Evolutionary conservation across 2,329 filamentous ascomycete genomes (phyloP).

Genomic region (Exutisphaerella laricina): DNA sequence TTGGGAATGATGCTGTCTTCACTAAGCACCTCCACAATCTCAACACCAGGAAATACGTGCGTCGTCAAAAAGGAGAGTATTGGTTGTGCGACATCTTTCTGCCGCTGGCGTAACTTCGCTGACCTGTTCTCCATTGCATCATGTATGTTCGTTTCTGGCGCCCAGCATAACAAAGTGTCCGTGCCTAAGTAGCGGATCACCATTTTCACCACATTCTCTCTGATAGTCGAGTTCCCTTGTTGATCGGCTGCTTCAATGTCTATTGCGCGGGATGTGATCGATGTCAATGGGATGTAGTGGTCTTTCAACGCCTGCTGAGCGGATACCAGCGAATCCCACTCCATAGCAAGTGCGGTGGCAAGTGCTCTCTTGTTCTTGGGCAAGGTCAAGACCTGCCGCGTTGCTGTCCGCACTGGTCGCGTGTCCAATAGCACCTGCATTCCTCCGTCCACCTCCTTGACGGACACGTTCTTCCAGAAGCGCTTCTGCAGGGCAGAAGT

Average conservation of each 20-base stretch:
- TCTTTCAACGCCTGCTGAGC: conserved; percentile 78
- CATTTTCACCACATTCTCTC: conserved; percentile 59
- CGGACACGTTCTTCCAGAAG: conserved; percentile 82
- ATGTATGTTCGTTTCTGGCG: conserved; percentile 50
- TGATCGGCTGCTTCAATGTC: conserved; percentile 70
- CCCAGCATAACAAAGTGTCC: conserved; percentile 91
- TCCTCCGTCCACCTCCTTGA: conserved; percentile 59
- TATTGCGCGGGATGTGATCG: conserved; percentile 72
- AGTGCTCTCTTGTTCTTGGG: conserved; percentile 73
- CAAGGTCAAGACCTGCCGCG: conserved; percentile 65
- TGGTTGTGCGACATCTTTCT: conserved; percentile 62
- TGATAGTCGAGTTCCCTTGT: conserved; percentile 46
- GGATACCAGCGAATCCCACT: conserved; percentile 84
- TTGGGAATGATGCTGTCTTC: conserved; percentile 68
- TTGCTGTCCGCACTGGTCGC: conserved; percentile 70
- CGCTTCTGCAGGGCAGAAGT: conserved; percentile 57
- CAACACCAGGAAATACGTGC: conserved; percentile 76
- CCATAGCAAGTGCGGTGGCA: conserved; percentile 76
- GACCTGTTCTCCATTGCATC: conserved; percentile 33
- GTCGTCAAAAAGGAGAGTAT: conserved; percentile 67
- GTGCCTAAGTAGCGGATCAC: conserved; percentile 85
- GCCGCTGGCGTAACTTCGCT: conserved; percentile 58
- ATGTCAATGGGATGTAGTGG: conserved; percentile 86
- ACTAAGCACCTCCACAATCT: conserved; percentile 76
- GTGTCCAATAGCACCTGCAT: conserved; percentile 68